Base-by-base conservation (phyloP, 306 rosid species). In the Prunus davidiana region DNA sequence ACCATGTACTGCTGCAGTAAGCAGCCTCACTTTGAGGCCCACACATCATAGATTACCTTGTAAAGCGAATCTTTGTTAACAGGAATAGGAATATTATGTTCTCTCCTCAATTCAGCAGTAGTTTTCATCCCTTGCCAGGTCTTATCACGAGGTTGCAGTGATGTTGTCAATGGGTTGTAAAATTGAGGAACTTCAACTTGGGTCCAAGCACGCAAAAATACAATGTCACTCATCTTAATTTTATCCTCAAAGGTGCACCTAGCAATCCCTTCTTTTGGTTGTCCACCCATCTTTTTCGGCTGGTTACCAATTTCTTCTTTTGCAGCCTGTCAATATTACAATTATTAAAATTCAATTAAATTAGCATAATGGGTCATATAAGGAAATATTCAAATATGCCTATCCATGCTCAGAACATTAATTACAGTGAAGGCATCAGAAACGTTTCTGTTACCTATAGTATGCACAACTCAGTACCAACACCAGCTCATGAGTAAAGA, bases 161-260 rank as follows among this genome's bases (percentile, higher is more conserved):
- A 90, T 14, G 99, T 90, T 16, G 97, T 86, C 82, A 90, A 63
- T 45, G 96, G 97, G 86, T 92, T 92, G 84, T 81, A 88, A 75
- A 90, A 92, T 54, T 72, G 71, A 72, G 99, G 97, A 75, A 90
- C 91, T 71, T 90, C 97, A 32, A 92, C 97, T 88, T 83, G 89
- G 77, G 96, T 88, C 97, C 96, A 92, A 45, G 97, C 97, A 24
- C 92, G 90, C 87, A 95, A 77, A 87, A 92, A 94, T 71, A 95
- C 97, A 71, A 88, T 86, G 88, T 95, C 99, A 49, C 99, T 92
- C 99, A 95, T 95, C 84, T 90, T 88, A 80, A 95, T 90, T 84
- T 90, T 95, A 85, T 95, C 99, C 87, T 95, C 99, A 25, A 95
- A 95, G 55, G 97, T 89, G 84, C 99, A 95, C 82, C 99, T 83